Percentiles rank a stretch among this genome's conserved stretches.
Evolutionary conservation across 768 basidiomycete species (phyloP).

Genomic region (Boletus coccyginus): DNA sequence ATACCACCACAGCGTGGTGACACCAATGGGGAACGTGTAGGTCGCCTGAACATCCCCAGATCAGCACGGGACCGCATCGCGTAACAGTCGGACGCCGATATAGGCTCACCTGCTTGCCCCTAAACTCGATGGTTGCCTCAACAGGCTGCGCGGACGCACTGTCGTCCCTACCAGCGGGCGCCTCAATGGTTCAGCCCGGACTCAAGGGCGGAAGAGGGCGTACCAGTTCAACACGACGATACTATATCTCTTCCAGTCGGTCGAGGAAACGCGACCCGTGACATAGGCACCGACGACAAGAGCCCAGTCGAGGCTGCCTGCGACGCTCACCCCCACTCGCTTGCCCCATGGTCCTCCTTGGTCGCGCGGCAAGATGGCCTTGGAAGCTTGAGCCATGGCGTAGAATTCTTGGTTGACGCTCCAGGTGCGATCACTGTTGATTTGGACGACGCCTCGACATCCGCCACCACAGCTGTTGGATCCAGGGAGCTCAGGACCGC

Average conservation of each 20-base stretch:
- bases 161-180: conserved; percentile 40
- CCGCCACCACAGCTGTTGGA: conserved; percentile 61
- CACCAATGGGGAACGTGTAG: conserved; percentile 77
- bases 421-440: conserved; percentile 63
- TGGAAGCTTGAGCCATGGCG: conserved; percentile 71
- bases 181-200: neutral
- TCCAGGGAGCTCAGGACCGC: conserved; percentile 64
- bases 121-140: conserved; percentile 59
- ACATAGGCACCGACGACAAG: conserved; percentile 64
- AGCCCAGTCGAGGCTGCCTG: conserved; percentile 54
- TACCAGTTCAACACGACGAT: conserved; percentile 73
- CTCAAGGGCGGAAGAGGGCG: conserved; percentile 7
- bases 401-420: conserved; percentile 76
- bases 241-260: conserved; percentile 64
- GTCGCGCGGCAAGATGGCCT: conserved; percentile 70
- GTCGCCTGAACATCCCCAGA: conserved; percentile 41
- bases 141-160: conserved; percentile 45
- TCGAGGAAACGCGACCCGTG: conserved; percentile 49
- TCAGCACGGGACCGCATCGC: neutral
- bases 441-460: conserved; percentile 64
- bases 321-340: conserved; percentile 62
- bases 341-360: conserved; percentile 64
- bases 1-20: conserved; percentile 57
- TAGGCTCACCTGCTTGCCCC: conserved; percentile 50
- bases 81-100: neutral